Evolutionary conservation across 441 rosid species (phyloP).

Genomic region (Aleurites moluccanus): DNA sequence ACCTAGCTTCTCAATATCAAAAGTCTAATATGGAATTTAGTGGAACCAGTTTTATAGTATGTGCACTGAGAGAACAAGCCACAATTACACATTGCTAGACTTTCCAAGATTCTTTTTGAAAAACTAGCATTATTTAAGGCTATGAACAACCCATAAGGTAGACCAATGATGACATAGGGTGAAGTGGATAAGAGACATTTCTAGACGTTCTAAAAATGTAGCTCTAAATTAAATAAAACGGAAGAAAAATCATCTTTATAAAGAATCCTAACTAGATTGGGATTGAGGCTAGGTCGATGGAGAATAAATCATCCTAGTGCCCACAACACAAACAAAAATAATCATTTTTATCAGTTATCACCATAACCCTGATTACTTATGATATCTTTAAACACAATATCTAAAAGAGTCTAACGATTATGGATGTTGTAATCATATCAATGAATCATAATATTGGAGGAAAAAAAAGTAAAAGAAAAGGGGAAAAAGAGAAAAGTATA

Average conservation of each 20-base stretch:
- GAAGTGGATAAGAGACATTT: no score
- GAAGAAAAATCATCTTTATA: neutral
- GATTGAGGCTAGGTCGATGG: neutral
- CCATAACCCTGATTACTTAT: neutral
- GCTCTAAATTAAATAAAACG: no score
- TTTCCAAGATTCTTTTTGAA: no score
- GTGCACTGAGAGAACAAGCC: neutral
- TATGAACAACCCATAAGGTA: no score
- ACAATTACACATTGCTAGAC: no score
- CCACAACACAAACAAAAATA: neutral
- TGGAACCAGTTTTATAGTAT: neutral
- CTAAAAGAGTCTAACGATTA: neutral
- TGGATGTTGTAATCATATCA: neutral
- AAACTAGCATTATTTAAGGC: neutral
- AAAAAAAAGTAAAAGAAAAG: neutral
- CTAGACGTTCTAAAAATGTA: no score
- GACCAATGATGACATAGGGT: no score
- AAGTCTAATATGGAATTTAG: neutral
- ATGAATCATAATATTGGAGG: neutral
- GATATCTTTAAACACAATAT: neutral
- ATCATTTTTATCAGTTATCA: neutral
- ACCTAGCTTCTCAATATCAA: neutral
- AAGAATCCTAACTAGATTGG: neutral
- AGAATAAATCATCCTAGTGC: neutral
- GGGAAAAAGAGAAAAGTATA: no score